phyloP scores from a whole-genome alignment of 495 filamentous ascomycete species.

The Aspergillus funiculosus region DNA sequence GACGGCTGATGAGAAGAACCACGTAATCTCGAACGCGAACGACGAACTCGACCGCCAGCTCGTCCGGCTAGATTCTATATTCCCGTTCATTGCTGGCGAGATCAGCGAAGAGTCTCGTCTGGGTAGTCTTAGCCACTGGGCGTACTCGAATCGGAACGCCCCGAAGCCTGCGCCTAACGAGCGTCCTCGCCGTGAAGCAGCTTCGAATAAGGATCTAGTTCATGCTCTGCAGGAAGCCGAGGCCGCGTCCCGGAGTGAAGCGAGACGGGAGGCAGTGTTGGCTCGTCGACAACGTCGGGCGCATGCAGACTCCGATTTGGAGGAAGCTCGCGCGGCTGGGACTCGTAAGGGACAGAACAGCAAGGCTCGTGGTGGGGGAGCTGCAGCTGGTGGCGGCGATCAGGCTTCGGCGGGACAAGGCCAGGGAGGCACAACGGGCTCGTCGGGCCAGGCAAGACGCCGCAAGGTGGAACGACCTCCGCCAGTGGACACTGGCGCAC shows the following conservation, averaged over 20 bases:
- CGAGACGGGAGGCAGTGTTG: constrained; percentile 68
- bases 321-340: constrained; percentile 51
- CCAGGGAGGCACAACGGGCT: constrained; percentile 4
- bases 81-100: constrained; percentile 75
- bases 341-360: constrained; percentile 52
- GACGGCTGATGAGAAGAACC: constrained; percentile 92
- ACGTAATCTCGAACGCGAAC: constrained; percentile 83
- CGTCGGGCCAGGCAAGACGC: constrained; percentile 53
- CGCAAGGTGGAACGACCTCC: constrained; percentile 68
- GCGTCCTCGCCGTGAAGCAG: constrained; percentile 69
- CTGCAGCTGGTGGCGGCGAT: constrained; percentile 35
- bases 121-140: constrained; percentile 91
- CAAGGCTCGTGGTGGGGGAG: constrained; percentile 56
- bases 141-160: constrained; percentile 76
- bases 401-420: constrained; percentile 24
- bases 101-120: constrained; percentile 91
- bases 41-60: constrained; percentile 84
- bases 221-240: constrained; percentile 69
- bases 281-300: constrained; percentile 65
- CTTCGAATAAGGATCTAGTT: constrained; percentile 51
- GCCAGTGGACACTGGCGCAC: constrained; percentile 42
- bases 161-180: constrained; percentile 60
- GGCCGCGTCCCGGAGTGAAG: constrained; percentile 70
- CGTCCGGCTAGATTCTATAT: constrained; percentile 73
- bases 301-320: constrained; percentile 69